Conservation (phyloP, 768 basidiomycete genomes). For the Serendipita sp. region DNA sequence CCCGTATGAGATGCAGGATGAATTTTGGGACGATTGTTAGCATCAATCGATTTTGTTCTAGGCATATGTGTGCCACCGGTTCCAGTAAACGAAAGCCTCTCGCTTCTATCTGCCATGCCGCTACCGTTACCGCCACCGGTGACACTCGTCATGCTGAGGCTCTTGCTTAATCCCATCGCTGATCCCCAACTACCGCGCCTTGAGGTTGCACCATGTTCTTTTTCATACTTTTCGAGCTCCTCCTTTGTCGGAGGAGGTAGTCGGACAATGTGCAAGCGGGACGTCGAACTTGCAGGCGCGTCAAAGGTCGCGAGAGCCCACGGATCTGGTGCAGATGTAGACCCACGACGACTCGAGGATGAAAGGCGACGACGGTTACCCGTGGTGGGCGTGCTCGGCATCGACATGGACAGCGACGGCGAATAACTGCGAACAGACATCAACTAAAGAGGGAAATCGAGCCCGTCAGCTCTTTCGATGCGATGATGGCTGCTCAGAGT, state of each 20-base stretch:
- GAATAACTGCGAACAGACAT: slow-evolving; percentile 4
- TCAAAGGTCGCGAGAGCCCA: neutral
- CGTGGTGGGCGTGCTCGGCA: slow-evolving; percentile 1
- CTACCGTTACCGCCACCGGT: neutral
- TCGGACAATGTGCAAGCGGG: slow-evolving; percentile 2
- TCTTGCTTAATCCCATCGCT: neutral
- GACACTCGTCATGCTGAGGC: neutral
- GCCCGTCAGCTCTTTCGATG: too few species aligned
- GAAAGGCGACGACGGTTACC: neutral
- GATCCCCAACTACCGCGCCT: slow-evolving; percentile 2
- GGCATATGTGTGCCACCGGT: neutral
- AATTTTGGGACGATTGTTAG: neutral
- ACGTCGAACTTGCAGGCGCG: slow-evolving; percentile 4
- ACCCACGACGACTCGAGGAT: neutral
- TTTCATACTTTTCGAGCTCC: neutral
- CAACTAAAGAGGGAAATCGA: too few species aligned
- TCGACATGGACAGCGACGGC: slow-evolving; percentile 4
- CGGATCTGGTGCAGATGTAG: slow-evolving; percentile 6
- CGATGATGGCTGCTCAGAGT: too few species aligned
- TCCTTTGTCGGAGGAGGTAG: slow-evolving; percentile 1
- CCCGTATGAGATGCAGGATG: slow-evolving; percentile 1
- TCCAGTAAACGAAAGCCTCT: neutral
- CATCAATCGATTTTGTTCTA: neutral
- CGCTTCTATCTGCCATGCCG: neutral
- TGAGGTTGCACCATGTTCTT: neutral